A percentile compares a stretch with the other conserved stretches of the same genome.
Evolutionary conservation across 2,329 filamentous ascomycete genomes (phyloP).

Genomic region (Orbilia oligospora): DNA sequence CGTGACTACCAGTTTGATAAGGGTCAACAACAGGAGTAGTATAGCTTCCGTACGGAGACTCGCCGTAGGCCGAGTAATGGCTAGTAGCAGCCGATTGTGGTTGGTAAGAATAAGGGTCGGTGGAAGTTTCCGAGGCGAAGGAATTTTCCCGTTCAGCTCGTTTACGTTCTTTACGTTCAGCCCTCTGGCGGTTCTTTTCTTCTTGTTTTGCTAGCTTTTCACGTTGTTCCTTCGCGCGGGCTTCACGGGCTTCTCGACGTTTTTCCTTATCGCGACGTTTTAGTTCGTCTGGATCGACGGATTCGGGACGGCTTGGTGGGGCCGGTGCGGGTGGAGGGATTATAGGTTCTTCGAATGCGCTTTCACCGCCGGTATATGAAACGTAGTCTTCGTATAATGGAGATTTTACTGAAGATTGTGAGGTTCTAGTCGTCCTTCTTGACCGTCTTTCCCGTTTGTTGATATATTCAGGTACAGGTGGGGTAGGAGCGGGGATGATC

Average conservation of each 20-base stretch:
- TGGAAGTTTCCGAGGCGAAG: slow-evolving; percentile 52
- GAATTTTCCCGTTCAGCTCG: slow-evolving; percentile 46
- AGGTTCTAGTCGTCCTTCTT: slow-evolving; percentile 41
- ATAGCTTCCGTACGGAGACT: slow-evolving; percentile 58
- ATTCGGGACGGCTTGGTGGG: slow-evolving; percentile 57
- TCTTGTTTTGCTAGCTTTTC: slow-evolving; percentile 40
- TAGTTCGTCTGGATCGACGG: slow-evolving; percentile 53
- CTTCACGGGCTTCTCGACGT: slow-evolving; percentile 49
- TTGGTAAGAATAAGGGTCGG: slow-evolving; percentile 53
- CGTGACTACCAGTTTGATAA: slow-evolving; percentile 56
- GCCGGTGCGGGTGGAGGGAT: slow-evolving; percentile 53
- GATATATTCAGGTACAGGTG: slow-evolving; percentile 56
- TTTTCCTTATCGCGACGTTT: slow-evolving; percentile 53
- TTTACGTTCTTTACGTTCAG: slow-evolving; percentile 47
- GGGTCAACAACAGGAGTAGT: slow-evolving; percentile 47
- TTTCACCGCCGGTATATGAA: slow-evolving; percentile 47
- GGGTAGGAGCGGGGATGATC: slow-evolving; percentile 57
- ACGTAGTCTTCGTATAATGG: slow-evolving; percentile 57
- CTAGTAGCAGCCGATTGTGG: slow-evolving; percentile 47
- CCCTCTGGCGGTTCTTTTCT: slow-evolving; percentile 30
- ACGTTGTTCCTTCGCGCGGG: slow-evolving; percentile 49
- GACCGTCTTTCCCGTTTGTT: slow-evolving; percentile 47
- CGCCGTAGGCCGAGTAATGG: slow-evolving; percentile 52
- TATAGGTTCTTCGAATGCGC: slow-evolving; percentile 47
- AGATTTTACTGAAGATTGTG: slow-evolving; percentile 54